These are phyloP conservation scores for Aspergillus luchuensis DNA, from an alignment of 2,329 filamentous ascomycete genomes.

Conservation along the genomic window DNA sequence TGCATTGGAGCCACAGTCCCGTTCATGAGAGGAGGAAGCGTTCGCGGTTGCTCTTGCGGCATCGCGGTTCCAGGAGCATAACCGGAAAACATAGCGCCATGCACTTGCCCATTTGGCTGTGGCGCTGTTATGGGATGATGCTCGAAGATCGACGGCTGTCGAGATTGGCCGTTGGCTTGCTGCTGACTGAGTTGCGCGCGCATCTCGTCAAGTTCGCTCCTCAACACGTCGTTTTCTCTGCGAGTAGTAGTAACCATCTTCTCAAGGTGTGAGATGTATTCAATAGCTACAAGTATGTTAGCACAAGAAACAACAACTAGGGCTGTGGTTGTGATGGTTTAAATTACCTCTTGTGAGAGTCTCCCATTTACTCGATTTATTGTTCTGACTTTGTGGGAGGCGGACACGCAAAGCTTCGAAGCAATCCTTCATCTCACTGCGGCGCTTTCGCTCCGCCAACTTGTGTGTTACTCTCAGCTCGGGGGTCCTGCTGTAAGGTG, in stretches of 20 bases:
- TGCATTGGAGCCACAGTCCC: slow-evolving; percentile 50
- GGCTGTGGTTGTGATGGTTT: background rate
- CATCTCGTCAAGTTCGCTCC: slow-evolving; percentile 40
- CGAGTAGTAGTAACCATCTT: slow-evolving; percentile 40
- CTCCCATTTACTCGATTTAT: slow-evolving; percentile 57
- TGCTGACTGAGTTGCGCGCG: slow-evolving; percentile 43
- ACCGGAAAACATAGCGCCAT: slow-evolving; percentile 32
- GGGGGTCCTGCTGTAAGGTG: slow-evolving; percentile 53
- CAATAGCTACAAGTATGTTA: slow-evolving; percentile 43
- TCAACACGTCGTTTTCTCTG: slow-evolving; percentile 43
- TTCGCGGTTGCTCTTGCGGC: slow-evolving; percentile 47
- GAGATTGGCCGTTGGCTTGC: slow-evolving; percentile 35
- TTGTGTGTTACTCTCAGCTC: slow-evolving; percentile 54
- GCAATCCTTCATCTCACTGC: slow-evolving; percentile 56
- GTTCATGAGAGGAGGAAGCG: slow-evolving; percentile 51
- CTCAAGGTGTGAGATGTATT: slow-evolving; percentile 51
- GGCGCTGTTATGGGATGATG: slow-evolving; percentile 38
- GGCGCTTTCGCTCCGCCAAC: slow-evolving; percentile 53
- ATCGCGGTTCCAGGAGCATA: slow-evolving; percentile 33
- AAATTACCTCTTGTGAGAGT: slow-evolving; percentile 49
- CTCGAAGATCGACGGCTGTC: slow-evolving; percentile 37
- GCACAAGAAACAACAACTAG: background rate
- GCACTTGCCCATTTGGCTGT: slow-evolving; percentile 38
- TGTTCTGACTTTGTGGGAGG: slow-evolving; percentile 50
- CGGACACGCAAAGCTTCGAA: slow-evolving; percentile 50